A percentile compares a stretch with the other conserved stretches of the same genome.
Conservation (phyloP, 768 basidiomycete species). For the Russula sp. region DNA sequence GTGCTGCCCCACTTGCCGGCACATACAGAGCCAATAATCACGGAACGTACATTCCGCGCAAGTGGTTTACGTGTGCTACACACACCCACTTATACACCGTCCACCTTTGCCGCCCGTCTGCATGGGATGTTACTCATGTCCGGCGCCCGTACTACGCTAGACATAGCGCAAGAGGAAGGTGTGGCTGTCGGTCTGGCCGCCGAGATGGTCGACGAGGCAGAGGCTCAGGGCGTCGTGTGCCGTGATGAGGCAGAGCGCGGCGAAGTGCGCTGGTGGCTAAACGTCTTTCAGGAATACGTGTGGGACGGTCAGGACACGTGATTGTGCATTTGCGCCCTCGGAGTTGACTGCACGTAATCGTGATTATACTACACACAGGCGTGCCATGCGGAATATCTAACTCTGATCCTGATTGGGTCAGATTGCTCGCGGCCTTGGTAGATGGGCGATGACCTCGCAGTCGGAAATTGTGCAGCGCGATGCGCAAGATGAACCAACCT, state of each 20-base stretch:
- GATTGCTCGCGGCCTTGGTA: not conserved
- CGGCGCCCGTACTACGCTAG: slow-evolving; percentile 47
- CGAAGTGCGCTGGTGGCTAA: slow-evolving; percentile 69
- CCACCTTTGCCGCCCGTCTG: slow-evolving; percentile 64
- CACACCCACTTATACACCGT: slow-evolving; percentile 66
- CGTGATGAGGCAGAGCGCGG: slow-evolving; percentile 68
- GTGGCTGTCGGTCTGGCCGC: slow-evolving; percentile 66
- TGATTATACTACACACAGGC: too few species aligned
- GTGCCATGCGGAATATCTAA: too few species aligned
- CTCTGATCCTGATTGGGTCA: not conserved
- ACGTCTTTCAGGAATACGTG: slow-evolving; percentile 57
- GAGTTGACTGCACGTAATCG: not conserved
- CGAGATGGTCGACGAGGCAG: slow-evolving; percentile 75
- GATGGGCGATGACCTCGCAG: too few species aligned
- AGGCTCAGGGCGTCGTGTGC: slow-evolving; percentile 62
- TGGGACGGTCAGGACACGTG: slow-evolving; percentile 60
- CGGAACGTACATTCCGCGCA: slow-evolving; percentile 53
- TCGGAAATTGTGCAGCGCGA: too few species aligned
- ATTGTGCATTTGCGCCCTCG: not conserved
- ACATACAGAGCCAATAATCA: slow-evolving; percentile 64
- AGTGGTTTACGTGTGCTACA: slow-evolving; percentile 80
- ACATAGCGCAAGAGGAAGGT: slow-evolving; percentile 66
- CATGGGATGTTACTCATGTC: slow-evolving; percentile 39
- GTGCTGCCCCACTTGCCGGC: slow-evolving; percentile 60
- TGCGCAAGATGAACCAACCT: too few species aligned